These are phyloP conservation scores for Alternaria sp. DNA, from an alignment of 2,329 filamentous ascomycete genomes.

Conservation along the genomic window DNA sequence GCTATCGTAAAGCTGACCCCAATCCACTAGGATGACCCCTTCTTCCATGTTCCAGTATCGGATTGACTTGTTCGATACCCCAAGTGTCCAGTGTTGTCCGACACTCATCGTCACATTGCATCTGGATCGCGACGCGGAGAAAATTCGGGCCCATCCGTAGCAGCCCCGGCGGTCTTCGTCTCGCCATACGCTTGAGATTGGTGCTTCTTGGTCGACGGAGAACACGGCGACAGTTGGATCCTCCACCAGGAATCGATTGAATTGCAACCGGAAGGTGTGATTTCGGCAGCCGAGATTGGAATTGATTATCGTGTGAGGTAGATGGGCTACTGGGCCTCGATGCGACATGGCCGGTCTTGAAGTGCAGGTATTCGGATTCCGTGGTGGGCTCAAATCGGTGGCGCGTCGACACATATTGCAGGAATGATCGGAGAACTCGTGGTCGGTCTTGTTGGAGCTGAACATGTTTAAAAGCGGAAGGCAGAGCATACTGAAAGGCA, in stretches of 20 bases:
- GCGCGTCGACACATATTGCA: slow-evolving; percentile 1
- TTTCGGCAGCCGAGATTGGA: slow-evolving; percentile 11
- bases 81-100: slow-evolving; percentile 11
- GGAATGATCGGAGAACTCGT: background rate
- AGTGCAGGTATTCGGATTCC: background rate
- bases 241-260: slow-evolving; percentile 16
- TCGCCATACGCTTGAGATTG: slow-evolving; percentile 5
- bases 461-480: background rate
- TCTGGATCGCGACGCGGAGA: background rate
- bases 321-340: background rate
- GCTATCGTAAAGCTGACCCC: slow-evolving; percentile 10
- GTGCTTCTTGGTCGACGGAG: slow-evolving; percentile 10
- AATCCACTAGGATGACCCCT: slow-evolving; percentile 12
- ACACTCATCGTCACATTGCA: slow-evolving; percentile 12
- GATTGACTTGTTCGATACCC: slow-evolving; percentile 2
- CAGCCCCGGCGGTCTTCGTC: background rate
- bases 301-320: slow-evolving; percentile 14
- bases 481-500: background rate
- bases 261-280: slow-evolving; percentile 3
- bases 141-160: slow-evolving; percentile 1
- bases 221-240: slow-evolving; percentile 18
- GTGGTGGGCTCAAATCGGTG: background rate
- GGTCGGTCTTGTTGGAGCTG: background rate
- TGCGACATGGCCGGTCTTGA: background rate
- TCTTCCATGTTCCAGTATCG: slow-evolving; percentile 11